These are phyloP conservation scores for Plasmodium reichenowi DNA, from an alignment of 169 alveolate genomes.

Conservation along the genomic window DNA sequence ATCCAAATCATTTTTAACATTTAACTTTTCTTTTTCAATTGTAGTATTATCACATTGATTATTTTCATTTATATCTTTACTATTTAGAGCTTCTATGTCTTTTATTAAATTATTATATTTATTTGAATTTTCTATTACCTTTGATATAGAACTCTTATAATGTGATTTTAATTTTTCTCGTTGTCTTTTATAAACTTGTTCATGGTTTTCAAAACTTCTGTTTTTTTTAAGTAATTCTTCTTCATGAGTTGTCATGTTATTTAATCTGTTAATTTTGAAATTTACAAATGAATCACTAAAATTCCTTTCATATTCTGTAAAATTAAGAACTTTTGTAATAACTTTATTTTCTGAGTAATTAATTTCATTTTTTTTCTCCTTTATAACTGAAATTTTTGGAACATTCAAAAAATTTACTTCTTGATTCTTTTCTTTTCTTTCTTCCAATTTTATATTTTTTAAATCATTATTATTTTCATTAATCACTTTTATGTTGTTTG, in stretches of 20 bases:
- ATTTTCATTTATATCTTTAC: slow-evolving; percentile 13
- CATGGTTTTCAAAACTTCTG: slow-evolving; percentile 27
- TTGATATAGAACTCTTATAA: slow-evolving; percentile 20
- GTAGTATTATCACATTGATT: neutral
- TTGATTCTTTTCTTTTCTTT: slow-evolving; percentile 10
- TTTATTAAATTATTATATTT: slow-evolving; percentile 20
- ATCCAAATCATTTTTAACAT: slow-evolving; percentile 4
- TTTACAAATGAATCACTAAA: slow-evolving; percentile 43
- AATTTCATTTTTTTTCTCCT: neutral
- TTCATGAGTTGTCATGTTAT: slow-evolving; percentile 7
- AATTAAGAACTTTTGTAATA: too few relatives aligned
- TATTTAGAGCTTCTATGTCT: slow-evolving; percentile 8
- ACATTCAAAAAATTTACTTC: slow-evolving; percentile 10
- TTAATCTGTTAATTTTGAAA: slow-evolving; percentile 16
- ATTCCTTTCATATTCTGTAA: slow-evolving; percentile 29
- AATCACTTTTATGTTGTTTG: slow-evolving; percentile 4
- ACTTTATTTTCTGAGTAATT: neutral
- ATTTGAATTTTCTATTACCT: slow-evolving; percentile 1
- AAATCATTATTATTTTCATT: slow-evolving; percentile 5
- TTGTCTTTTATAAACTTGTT: slow-evolving; percentile 55
- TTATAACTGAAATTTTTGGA: neutral
- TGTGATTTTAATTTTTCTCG: slow-evolving; percentile 58
- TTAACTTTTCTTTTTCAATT: neutral
- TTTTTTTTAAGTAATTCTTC: slow-evolving; percentile 27
- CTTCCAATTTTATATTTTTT: neutral